Base-by-base conservation (phyloP, 495 filamentous ascomycete species). In the Schizothecium vesticola region DNA sequence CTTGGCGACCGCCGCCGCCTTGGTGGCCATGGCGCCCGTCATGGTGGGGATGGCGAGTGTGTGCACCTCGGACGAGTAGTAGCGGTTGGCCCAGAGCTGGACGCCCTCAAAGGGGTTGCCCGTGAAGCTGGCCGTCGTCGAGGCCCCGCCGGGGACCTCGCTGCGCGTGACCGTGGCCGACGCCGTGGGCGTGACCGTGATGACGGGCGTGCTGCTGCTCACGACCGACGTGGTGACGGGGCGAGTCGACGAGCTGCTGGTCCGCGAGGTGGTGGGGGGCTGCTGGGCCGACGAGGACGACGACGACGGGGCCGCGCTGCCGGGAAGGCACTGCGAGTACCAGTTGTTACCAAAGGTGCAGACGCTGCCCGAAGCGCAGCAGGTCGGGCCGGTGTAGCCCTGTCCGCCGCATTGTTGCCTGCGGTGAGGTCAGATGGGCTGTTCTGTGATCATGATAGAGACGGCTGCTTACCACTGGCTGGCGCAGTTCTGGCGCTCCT, bases 1-100 rank as follows among this genome's bases (percentile, higher is more conserved):
- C 28, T 90, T 79, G 59, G 89, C 90, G 55, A 88, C 89, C 59
- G 79, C 76, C 16, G 79, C 75, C 19, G 87, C 87, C 70, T 79
- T 73, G 24, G 81, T 70, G 25, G 78, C 79, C 77, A 86, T 68
- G 59, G 73, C 56, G 23, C 64, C 68, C 3, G 71, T 70, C 9
- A 85, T 60, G 57, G 81, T 84, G 6, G 86, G 86, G 19, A 88
- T 81, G 12, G 86, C 86, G 10, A 77, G 76, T 26, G 72, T 75
- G 24, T 76, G 76, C 28, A 88, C 80, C 72, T 88, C 86, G 24
- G 86, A 86, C 21, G 83, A 78, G 71, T 88, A 87, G 79, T 83
- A 87, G 51, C 80, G 76, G 75, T 88, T 88, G 65, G 82, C 82
- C 76, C 86, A 87, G 69, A 82, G 78, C 67, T 85, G 73, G 56